phyloP scores from a whole-genome alignment of 352 stramenopile genomes.

The Globisporangium cylindrosporum region DNA sequence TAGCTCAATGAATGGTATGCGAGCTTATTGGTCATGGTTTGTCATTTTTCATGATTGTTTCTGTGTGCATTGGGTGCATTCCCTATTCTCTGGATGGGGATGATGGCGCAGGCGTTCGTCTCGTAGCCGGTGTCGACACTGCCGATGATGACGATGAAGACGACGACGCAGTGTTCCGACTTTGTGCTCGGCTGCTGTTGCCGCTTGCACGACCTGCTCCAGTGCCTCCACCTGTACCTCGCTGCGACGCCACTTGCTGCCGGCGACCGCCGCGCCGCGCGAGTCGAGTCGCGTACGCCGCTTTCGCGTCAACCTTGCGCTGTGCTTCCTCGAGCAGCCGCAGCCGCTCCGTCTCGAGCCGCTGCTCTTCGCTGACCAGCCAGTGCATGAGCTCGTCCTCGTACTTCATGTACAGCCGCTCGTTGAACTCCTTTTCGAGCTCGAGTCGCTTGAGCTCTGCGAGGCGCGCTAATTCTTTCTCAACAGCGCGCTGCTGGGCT shows the following conservation, averaged over 20 bases:
- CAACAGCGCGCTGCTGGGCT: conserved; percentile 44
- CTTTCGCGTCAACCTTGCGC: conserved; percentile 42
- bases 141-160: background rate
- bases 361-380: conserved; percentile 42
- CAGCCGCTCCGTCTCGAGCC: conserved; percentile 41
- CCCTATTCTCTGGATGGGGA: conserved; percentile 2
- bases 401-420: conserved; percentile 64
- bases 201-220: background rate
- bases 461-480: conserved; percentile 40
- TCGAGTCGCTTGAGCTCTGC: conserved; percentile 35
- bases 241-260: conserved; percentile 26
- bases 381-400: conserved; percentile 67
- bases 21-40: background rate
- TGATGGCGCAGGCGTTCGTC: background rate
- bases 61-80: background rate
- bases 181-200: conserved; percentile 1
- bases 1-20: background rate
- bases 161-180: conserved; percentile 1
- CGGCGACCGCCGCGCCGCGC: conserved; percentile 53
- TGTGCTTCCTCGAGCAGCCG: conserved; percentile 39
- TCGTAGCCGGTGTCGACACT: conserved; percentile 6
- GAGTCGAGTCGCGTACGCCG: conserved; percentile 50
- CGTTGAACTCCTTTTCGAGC: conserved; percentile 42
- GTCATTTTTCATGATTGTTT: background rate
- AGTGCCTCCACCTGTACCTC: conserved; percentile 11